phyloP scores from a whole-genome alignment of 768 basidiomycete species.

The Cantharellus cinnabarinus region DNA sequence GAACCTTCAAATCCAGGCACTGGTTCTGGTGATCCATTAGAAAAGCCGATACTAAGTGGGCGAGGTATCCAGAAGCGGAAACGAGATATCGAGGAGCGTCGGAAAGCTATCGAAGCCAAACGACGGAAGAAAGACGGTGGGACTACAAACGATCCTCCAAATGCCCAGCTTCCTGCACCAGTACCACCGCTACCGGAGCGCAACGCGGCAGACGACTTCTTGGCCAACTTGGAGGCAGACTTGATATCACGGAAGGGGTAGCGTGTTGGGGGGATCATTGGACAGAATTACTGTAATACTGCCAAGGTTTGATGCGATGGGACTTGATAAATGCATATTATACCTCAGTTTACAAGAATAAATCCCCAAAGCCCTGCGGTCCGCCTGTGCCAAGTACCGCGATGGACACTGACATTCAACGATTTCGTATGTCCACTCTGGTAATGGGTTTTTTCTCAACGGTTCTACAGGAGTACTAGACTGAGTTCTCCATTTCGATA shows the following conservation, averaged over 20 bases:
- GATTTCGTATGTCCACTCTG: too few relatives aligned
- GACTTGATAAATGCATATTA: too few relatives aligned
- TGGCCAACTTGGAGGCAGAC: constrained; percentile 2
- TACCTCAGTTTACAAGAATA: too few relatives aligned
- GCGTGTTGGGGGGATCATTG: not conserved
- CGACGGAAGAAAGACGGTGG: constrained; percentile 1
- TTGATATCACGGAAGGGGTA: not conserved
- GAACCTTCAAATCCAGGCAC: not conserved
- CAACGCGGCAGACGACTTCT: constrained; percentile 2
- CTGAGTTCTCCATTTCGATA: too few relatives aligned
- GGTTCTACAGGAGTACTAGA: too few relatives aligned
- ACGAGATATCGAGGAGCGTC: constrained; percentile 8
- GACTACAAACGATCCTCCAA: not conserved
- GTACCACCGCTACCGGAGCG: not conserved
- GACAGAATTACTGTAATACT: too few relatives aligned
- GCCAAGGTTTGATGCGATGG: too few relatives aligned
- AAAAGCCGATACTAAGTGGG: not conserved
- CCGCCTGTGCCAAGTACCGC: too few relatives aligned
- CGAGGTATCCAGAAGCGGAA: constrained; percentile 4
- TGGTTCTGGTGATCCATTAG: not conserved
- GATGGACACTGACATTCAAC: too few relatives aligned
- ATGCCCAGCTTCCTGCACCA: not conserved
- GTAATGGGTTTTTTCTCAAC: too few relatives aligned
- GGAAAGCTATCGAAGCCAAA: constrained; percentile 7
- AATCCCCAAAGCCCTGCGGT: too few relatives aligned